phyloP scores from a whole-genome alignment of 768 basidiomycete genomes.

The Brasilioporus rufonigricans region DNA sequence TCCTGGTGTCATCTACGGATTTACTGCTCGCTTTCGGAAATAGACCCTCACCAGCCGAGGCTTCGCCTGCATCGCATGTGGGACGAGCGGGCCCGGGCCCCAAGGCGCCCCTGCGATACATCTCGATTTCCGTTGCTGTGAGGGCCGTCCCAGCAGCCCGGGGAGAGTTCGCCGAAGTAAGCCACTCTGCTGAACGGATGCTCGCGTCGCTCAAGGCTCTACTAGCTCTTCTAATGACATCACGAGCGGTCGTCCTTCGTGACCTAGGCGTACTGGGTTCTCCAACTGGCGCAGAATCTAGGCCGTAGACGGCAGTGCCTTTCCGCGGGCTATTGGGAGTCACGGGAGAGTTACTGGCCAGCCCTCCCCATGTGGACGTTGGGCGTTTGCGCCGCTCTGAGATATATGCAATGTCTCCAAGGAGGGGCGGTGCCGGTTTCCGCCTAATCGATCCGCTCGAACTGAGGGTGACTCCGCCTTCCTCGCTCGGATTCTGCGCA shows the following conservation, averaged over 20 bases:
- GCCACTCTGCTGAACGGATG: conserved; percentile 32
- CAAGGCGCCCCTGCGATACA: conserved; percentile 22
- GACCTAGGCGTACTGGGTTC: conserved; percentile 10
- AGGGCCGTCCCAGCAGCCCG: conserved; percentile 8
- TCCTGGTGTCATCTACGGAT: conserved; percentile 6
- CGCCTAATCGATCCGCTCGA: conserved; percentile 27
- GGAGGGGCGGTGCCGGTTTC: conserved; percentile 31
- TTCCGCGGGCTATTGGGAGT: conserved; percentile 8
- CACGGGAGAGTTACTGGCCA: conserved; percentile 14
- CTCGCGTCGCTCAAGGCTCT: conserved; percentile 27
- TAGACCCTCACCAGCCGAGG: background rate
- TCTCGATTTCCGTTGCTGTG: conserved; percentile 23
- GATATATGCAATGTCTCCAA: conserved; percentile 14
- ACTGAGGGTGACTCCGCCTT: conserved; percentile 9
- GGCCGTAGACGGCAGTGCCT: background rate
- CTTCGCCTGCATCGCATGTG: background rate
- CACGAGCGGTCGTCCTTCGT: conserved; percentile 12
- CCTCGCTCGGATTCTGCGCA: conserved; percentile 9
- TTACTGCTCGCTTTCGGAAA: background rate
- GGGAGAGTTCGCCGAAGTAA: conserved; percentile 23
- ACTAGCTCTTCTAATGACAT: conserved; percentile 21
- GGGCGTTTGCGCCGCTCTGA: conserved; percentile 4
- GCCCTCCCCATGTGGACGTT: conserved; percentile 25
- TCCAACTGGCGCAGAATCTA: background rate
- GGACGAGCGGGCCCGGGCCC: conserved; percentile 6